Percentiles rank a stretch among this genome's conserved stretches.
phyloP scores from a whole-genome alignment of 2,329 filamentous ascomycete species.

The Calonectria multiphialidica region DNA sequence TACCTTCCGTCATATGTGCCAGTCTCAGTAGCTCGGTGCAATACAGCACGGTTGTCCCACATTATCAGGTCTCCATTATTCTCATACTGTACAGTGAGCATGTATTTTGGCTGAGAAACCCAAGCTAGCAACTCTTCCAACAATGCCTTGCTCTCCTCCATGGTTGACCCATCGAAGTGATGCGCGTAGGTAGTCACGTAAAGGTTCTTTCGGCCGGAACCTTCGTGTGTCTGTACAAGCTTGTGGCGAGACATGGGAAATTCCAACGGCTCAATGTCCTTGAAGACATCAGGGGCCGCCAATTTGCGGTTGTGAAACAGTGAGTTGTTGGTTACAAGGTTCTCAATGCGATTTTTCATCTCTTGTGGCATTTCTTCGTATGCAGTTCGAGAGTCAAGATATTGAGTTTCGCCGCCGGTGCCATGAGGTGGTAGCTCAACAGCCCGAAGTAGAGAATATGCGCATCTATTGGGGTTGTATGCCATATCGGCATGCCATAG shows the following conservation, averaged over 20 bases:
- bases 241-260: constrained; percentile 12
- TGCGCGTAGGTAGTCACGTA: constrained; percentile 8
- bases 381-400: constrained; percentile 9
- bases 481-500: constrained; percentile 17
- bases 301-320: constrained; percentile 8
- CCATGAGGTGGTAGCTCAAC: constrained; percentile 3
- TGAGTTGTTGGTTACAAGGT: constrained; percentile 4
- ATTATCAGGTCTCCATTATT: constrained; percentile 6
- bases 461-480: constrained; percentile 5
- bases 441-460: constrained; percentile 7
- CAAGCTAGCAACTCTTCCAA: background rate
- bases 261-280: background rate
- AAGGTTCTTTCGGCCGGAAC: constrained; percentile 2
- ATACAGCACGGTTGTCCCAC: constrained; percentile 14
- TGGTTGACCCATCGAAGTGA: constrained; percentile 1
- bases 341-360: background rate
- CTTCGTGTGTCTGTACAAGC: constrained; percentile 1
- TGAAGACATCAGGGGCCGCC: constrained; percentile 2
- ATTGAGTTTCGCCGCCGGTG: constrained; percentile 3
- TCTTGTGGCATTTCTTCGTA: constrained; percentile 10
- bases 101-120: constrained; percentile 15
- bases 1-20: background rate
- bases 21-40: constrained; percentile 1
- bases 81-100: background rate
- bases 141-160: constrained; percentile 10